These are phyloP conservation scores for Rugonectria rugulosa DNA, from an alignment of 2,329 filamentous ascomycete species.

Conservation along the genomic window DNA sequence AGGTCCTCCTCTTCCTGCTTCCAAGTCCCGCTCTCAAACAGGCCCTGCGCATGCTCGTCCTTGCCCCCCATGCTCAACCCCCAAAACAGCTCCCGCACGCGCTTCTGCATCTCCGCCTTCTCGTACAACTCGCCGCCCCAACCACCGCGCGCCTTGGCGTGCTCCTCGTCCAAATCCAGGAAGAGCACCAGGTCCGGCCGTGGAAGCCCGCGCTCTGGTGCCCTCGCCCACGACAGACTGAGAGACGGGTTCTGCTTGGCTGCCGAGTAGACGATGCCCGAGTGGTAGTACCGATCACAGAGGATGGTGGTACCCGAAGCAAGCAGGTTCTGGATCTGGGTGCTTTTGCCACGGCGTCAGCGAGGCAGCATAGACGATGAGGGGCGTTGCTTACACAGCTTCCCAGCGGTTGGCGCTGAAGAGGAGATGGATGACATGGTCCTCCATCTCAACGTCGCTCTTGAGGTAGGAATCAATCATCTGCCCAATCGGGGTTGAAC, in stretches of 20 bases:
- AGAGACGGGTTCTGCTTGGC: constrained; percentile 81
- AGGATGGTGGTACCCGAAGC: constrained; percentile 76
- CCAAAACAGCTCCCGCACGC: constrained; percentile 79
- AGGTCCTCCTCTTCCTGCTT: constrained; percentile 62
- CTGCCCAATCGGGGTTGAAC: constrained; percentile 82
- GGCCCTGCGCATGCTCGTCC: constrained; percentile 40
- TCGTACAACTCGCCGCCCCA: constrained; percentile 93
- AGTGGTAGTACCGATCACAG: constrained; percentile 94
- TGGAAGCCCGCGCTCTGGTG: constrained; percentile 85
- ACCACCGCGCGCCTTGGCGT: constrained; percentile 79
- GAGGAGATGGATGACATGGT: constrained; percentile 88
- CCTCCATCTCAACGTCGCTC: constrained; percentile 75
- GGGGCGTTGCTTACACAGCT: constrained; percentile 54
- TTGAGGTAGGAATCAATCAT: constrained; percentile 87
- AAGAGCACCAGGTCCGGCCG: constrained; percentile 89
- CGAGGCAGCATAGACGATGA: not conserved
- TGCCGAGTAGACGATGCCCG: constrained; percentile 89
- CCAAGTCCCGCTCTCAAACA: constrained; percentile 43
- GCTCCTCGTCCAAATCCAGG: constrained; percentile 78
- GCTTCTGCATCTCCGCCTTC: constrained; percentile 79
- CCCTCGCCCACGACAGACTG: constrained; percentile 79
- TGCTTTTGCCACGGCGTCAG: constrained; percentile 45
- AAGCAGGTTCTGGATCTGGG: constrained; percentile 62
- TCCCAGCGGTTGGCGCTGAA: constrained; percentile 96
- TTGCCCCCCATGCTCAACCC: constrained; percentile 58